Evolutionary conservation across 345 rosid species (phyloP).

Genomic region (Pistacia atlantica): DNA sequence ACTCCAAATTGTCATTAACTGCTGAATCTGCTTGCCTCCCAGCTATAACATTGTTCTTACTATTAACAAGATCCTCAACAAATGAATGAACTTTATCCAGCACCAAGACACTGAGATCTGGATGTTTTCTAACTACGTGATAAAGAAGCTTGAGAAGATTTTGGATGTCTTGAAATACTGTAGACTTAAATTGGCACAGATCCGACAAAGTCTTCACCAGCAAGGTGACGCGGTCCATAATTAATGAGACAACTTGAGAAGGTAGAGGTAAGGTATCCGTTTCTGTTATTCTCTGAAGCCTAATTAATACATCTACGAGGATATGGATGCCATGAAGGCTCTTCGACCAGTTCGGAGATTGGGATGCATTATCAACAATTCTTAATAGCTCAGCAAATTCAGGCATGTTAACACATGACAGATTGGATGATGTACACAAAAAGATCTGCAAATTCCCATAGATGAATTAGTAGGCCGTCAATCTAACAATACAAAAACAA

Average conservation of each 20-base stretch:
- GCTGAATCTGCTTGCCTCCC: conserved; percentile 31
- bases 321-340: conserved; percentile 43
- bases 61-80: conserved; percentile 38
- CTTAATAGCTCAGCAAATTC: conserved; percentile 46
- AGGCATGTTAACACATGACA: conserved; percentile 33
- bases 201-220: conserved; percentile 35
- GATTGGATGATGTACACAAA: conserved; percentile 31
- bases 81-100: conserved; percentile 54
- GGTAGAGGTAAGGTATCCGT: conserved; percentile 42
- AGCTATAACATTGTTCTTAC: conserved; percentile 27
- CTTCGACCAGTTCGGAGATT: conserved; percentile 41
- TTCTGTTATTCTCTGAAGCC: conserved; percentile 30
- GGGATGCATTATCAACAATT: conserved; percentile 52
- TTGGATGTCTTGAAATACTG: conserved; percentile 43
- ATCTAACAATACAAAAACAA: conserved; percentile 9
- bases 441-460: conserved; percentile 57
- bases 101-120: conserved; percentile 44
- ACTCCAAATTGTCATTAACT: conserved; percentile 28
- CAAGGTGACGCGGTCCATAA: conserved; percentile 41
- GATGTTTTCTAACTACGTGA: conserved; percentile 43
- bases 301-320: conserved; percentile 47
- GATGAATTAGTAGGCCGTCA: conserved; percentile 13
- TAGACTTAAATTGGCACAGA: conserved; percentile 28
- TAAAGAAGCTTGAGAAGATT: conserved; percentile 53
- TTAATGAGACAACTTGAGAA: conserved; percentile 35